These are phyloP conservation scores for Pestalotiopsis sp. DNA, from an alignment of 2,329 filamentous ascomycete species.

Conservation along the genomic window DNA sequence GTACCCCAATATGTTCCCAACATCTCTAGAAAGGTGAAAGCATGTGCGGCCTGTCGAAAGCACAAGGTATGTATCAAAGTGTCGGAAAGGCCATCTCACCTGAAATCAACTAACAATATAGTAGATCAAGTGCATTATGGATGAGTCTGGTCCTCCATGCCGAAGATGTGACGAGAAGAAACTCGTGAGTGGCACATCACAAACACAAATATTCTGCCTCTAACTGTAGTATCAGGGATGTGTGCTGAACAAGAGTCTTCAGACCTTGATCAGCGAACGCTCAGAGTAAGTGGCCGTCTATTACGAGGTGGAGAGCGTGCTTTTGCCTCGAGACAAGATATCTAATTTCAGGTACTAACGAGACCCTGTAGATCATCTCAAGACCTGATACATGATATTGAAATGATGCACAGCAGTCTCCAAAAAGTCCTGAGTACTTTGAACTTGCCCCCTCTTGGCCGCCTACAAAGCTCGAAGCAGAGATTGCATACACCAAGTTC, in stretches of 20 bases:
- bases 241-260: constrained; percentile 42
- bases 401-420: constrained; percentile 22
- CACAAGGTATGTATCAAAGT: constrained; percentile 35
- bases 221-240: constrained; percentile 25
- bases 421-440: constrained; percentile 20
- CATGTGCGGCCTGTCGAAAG: constrained; percentile 42
- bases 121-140: constrained; percentile 45
- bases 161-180: constrained; percentile 38
- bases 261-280: constrained; percentile 44
- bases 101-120: neutral
- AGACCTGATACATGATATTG: constrained; percentile 22
- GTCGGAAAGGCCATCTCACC: neutral
- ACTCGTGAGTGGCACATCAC: constrained; percentile 18
- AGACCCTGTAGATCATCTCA: constrained; percentile 16
- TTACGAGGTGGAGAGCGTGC: neutral
- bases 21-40: constrained; percentile 23
- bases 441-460: constrained; percentile 19
- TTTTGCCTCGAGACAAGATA: neutral
- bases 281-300: constrained; percentile 32
- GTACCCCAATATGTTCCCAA: constrained; percentile 14
- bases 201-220: neutral
- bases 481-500: constrained; percentile 15
- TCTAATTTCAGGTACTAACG: neutral
- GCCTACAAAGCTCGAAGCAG: constrained; percentile 20
- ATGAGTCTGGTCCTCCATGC: constrained; percentile 40